phyloP scores from a whole-genome alignment of 371 early-diverging fungal genomes.

The Zychaea mexicana region DNA sequence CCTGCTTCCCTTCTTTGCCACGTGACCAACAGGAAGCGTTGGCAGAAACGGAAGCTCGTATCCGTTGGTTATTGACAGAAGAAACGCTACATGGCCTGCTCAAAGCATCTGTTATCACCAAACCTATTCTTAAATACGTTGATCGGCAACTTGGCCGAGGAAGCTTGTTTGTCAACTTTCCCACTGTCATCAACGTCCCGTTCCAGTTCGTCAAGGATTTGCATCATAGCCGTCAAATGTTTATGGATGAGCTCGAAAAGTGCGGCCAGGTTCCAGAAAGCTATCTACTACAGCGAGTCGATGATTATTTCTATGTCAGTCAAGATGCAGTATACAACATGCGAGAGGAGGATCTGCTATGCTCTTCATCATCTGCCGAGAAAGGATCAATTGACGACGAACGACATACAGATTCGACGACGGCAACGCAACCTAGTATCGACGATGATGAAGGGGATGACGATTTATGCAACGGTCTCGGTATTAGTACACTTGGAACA shows the following conservation, averaged over 20 bases:
- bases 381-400: neutral
- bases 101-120: constrained; percentile 46
- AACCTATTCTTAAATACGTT: constrained; percentile 57
- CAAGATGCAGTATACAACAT: constrained; percentile 44
- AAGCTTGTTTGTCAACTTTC: constrained; percentile 52
- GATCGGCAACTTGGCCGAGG: constrained; percentile 51
- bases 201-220: constrained; percentile 58
- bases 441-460: neutral
- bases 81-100: constrained; percentile 75
- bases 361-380: neutral
- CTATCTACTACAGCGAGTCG: constrained; percentile 48
- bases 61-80: constrained; percentile 69
- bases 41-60: constrained; percentile 56
- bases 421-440: neutral
- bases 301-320: constrained; percentile 61
- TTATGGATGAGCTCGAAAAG: constrained; percentile 62
- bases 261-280: constrained; percentile 16
- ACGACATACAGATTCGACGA: neutral
- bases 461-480: constrained; percentile 41
- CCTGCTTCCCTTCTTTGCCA: constrained; percentile 47
- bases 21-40: constrained; percentile 63
- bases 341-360: constrained; percentile 20
- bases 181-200: constrained; percentile 55
- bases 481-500: constrained; percentile 31
- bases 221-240: constrained; percentile 42